Evolutionary conservation across 768 basidiomycete species (phyloP), one percentile per base, ranked within the genome.

Genomic region (Tulasnella sp.): DNA sequence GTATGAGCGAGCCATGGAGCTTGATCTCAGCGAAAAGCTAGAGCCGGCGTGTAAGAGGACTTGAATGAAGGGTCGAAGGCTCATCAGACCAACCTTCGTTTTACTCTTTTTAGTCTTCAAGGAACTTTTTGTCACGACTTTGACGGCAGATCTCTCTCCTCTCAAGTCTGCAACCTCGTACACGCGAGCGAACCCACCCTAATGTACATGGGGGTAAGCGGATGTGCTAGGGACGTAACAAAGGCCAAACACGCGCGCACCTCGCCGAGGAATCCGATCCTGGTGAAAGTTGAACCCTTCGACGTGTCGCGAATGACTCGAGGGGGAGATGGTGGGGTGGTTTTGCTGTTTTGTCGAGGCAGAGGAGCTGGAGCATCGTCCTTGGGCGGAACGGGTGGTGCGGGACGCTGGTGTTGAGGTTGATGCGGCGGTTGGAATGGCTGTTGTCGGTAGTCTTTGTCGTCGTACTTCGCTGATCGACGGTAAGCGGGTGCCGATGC

Each of bases 1-100:
- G 96, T 32, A 87, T 81, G 63, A 99, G 86, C 16, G 92, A 89
- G 74, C 90, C 88, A 80, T 99, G 96, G 64, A 99, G 94, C 84
- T 96, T 97, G 77, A 99, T 99, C 84, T 99, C 96, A 74, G 96
- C 95, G 78, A 95, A 99, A 62, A 99, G 87, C 96, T 98, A 71
- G 39, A 5, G 44, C 36, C 32, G 32, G 65, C 17, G 64, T 34
- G 34, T 16, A 6, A 66, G n/a, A 39, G 5, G 52, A 36, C 22
- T n/a, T 29, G 19, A 42, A 6, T 32, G 26, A n/a, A 1, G 14
- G 17, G 77, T 5, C 77, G 67, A 34, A 29, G 42, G 34, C 11
- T 36, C 8, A 9, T 8, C 12, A 5, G 68, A 72, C 84, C 68
- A 65, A 94, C 95, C 87, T 98, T 98, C 19, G 94, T 95, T 81